Evolutionary conservation across 768 basidiomycete genomes (phyloP).

Genomic region (Leccinum variicolor): DNA sequence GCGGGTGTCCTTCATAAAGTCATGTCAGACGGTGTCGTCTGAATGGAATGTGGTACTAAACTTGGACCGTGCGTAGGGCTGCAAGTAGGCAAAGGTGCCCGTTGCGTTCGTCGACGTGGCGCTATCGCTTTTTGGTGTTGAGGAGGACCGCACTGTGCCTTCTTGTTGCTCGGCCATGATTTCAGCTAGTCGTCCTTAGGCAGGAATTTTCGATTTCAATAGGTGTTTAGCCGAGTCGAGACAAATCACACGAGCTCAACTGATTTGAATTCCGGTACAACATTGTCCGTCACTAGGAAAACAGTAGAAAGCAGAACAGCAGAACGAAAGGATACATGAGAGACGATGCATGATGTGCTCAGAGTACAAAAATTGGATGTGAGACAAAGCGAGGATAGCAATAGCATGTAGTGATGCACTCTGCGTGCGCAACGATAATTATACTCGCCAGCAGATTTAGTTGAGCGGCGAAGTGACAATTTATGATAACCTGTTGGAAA

Average conservation of each 20-base stretch:
- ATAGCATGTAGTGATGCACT: neutral
- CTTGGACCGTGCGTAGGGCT: slow-evolving; percentile 31
- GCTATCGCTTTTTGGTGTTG: neutral
- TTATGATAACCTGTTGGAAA: neutral
- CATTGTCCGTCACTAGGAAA: slow-evolving; percentile 1
- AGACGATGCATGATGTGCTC: neutral
- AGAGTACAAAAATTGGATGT: neutral
- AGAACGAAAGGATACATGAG: slow-evolving; percentile 12
- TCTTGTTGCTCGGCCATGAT: slow-evolving; percentile 7
- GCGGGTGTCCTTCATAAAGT: slow-evolving; percentile 23
- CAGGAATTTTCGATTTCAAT: neutral
- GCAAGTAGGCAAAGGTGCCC: slow-evolving; percentile 23
- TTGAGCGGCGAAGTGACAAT: neutral
- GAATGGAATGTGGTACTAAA: slow-evolving; percentile 20
- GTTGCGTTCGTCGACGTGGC: slow-evolving; percentile 15
- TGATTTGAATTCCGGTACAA: slow-evolving; percentile 5
- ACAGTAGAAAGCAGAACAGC: neutral
- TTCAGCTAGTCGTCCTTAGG: neutral
- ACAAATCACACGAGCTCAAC: neutral
- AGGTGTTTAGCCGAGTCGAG: neutral
- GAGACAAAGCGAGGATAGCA: neutral
- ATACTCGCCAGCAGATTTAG: neutral
- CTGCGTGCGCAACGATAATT: neutral
- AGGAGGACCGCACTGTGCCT: neutral
- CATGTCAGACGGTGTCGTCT: slow-evolving; percentile 13